Conservation (phyloP, 2,329 filamentous ascomycete species). For the Pseudopithomyces chartarum region DNA sequence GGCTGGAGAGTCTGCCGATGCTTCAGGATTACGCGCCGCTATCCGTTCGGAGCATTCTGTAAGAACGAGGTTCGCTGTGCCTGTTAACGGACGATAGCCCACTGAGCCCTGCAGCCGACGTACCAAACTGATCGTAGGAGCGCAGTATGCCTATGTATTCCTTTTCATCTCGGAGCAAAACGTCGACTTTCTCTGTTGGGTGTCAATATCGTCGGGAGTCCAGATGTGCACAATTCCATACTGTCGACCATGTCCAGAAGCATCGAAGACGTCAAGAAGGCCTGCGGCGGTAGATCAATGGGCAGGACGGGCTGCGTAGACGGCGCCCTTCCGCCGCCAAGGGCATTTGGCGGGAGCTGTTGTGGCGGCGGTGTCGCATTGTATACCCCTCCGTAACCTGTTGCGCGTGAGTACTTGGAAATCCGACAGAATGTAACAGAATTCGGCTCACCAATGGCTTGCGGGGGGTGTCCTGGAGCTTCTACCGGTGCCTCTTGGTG, state of each 20-base stretch:
- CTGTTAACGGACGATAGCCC: slow-evolving; percentile 12
- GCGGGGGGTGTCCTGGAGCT: slow-evolving; percentile 27
- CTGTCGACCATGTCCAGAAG: slow-evolving; percentile 96
- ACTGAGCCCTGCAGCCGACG: not conserved
- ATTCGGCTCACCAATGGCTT: slow-evolving; percentile 31
- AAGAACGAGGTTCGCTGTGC: slow-evolving; percentile 85
- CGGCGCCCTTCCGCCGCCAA: slow-evolving; percentile 33
- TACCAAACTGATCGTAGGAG: slow-evolving; percentile 98
- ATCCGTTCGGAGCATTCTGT: slow-evolving; percentile 91
- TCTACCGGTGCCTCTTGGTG: slow-evolving; percentile 30
- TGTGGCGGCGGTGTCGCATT: slow-evolving; percentile 58
- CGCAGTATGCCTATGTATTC: slow-evolving; percentile 91
- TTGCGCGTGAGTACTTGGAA: slow-evolving; percentile 19
- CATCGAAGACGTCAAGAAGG: slow-evolving; percentile 98
- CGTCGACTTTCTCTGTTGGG: slow-evolving; percentile 83
- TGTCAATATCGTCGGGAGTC: slow-evolving; percentile 20
- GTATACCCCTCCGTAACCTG: slow-evolving; percentile 44
- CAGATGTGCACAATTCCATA: slow-evolving; percentile 45
- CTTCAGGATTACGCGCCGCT: slow-evolving; percentile 64
- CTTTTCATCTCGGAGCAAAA: slow-evolving; percentile 88
- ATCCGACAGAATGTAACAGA: slow-evolving; percentile 5
- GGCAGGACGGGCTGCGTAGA: slow-evolving; percentile 34
- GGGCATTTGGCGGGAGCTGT: slow-evolving; percentile 31
- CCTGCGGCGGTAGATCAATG: slow-evolving; percentile 75
- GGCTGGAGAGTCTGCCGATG: slow-evolving; percentile 23